Evolutionary conservation across 371 early-diverging fungal species (phyloP), one percentile per base, ranked within the genome.

Genomic region (Zopfochytrium polystomum): DNA sequence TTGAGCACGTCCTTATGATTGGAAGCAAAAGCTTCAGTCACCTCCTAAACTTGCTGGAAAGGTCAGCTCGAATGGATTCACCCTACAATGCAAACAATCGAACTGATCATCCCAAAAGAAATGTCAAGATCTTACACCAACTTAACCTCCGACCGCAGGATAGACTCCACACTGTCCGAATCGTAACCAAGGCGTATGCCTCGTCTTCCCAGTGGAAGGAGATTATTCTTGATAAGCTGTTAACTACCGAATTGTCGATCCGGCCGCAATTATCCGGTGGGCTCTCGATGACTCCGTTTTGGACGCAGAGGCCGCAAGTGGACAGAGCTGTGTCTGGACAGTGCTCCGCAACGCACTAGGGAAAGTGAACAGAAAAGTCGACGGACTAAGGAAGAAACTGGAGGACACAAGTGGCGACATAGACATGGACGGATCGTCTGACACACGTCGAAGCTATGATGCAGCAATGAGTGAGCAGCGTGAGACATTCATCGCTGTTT

Each of bases 11-110:
- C 45, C 75, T 94, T 58, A 75, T 90, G 52, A 76, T 90, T 25
- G 95, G 95, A 26, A 86, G 87, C 74, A 95, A 95, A 74, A 90
- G 90, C 71, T 93, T 96, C 79, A 89, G 88, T 45, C 97, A 96
- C 68, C 81, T 91, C 43, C 68, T 95, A 63, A 92, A 90, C 65
- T 87, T 91, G 6, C 84, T 94, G 35, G 97, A 96, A 65, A 77
- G 90, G 81, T 88, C 48, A 48, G 59, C 61, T 34, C 29, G 27
- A 34, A 11, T 2, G 0, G n/a, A 15, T 7, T 18, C 11, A 52
- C 23, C 32, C 6, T 27, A 20, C 29, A 4, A 22, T 32, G 6
- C 5, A 5, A 23, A 23, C n/a, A 23, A 38, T 48, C 6, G 15
- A 20, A 38, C 31, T 70, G 2, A 26, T 25, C 15, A 13, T 53